Percentiles rank a stretch among this genome's conserved stretches.
These are phyloP conservation scores for Fusarium xyrophilum DNA, from an alignment of 2,329 filamentous ascomycete genomes.

Conservation along the genomic window DNA sequence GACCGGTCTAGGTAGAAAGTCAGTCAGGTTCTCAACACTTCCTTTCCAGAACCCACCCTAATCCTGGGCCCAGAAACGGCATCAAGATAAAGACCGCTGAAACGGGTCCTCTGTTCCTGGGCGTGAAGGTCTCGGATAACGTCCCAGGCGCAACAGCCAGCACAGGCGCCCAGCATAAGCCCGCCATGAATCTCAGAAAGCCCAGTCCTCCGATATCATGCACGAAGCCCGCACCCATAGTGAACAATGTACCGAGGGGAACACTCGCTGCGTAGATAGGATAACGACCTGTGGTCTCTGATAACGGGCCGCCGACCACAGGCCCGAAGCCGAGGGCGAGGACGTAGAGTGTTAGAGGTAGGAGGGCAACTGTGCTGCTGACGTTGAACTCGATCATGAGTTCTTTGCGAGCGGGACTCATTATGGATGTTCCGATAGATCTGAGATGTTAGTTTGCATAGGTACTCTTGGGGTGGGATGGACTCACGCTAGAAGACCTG, in stretches of 20 bases:
- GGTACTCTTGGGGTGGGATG: not conserved
- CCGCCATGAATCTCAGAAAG: constrained; percentile 64
- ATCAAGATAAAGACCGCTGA: constrained; percentile 57
- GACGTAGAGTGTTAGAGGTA: constrained; percentile 66
- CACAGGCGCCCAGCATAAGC: constrained; percentile 57
- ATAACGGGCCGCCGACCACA: constrained; percentile 64
- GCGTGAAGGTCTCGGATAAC: constrained; percentile 57
- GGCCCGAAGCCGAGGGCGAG: constrained; percentile 67
- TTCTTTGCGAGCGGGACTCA: constrained; percentile 37
- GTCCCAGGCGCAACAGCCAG: constrained; percentile 59
- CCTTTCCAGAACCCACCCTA: constrained; percentile 50
- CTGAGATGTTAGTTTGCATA: not conserved
- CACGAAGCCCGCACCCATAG: constrained; percentile 60
- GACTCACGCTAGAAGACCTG: constrained; percentile 53
- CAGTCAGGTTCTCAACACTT: not conserved
- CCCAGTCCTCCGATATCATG: constrained; percentile 58
- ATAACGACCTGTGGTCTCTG: constrained; percentile 63
- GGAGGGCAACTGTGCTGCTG: constrained; percentile 61
- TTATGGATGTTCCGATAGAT: constrained; percentile 27
- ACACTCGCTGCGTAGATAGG: constrained; percentile 57
- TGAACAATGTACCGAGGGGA: constrained; percentile 61
- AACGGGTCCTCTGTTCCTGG: constrained; percentile 51
- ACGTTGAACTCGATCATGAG: constrained; percentile 62
- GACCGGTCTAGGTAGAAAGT: constrained; percentile 47
- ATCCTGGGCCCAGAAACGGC: constrained; percentile 60